phyloP scores from a whole-genome alignment of 2,329 filamentous ascomycete species.

The Clonostachys solani region DNA sequence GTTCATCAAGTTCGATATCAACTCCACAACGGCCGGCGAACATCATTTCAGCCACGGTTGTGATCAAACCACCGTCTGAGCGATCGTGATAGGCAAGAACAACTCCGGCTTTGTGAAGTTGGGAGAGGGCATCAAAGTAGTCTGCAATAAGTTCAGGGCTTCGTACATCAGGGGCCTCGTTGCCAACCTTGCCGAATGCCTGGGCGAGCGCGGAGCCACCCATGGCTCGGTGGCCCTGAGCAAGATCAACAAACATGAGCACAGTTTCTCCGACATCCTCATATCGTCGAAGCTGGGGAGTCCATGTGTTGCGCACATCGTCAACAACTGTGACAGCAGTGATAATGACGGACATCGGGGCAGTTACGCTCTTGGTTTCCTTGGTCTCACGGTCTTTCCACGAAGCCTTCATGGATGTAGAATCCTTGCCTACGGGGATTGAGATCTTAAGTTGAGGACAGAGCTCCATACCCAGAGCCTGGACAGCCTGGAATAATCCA shows the following conservation, averaged over 20 bases:
- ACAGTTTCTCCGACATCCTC: slow-evolving; percentile 88
- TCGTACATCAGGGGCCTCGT: slow-evolving; percentile 81
- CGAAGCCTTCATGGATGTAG: slow-evolving; percentile 97
- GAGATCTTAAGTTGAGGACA: slow-evolving; percentile 87
- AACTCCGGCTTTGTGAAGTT: slow-evolving; percentile 52
- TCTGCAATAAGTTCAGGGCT: slow-evolving; percentile 78
- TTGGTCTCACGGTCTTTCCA: slow-evolving; percentile 72
- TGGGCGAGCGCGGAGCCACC: slow-evolving; percentile 92
- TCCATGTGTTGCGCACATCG: slow-evolving; percentile 86
- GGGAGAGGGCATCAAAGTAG: slow-evolving; percentile 81
- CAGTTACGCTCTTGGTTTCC: slow-evolving; percentile 79
- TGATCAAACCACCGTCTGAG: slow-evolving; percentile 89
- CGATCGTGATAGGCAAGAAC: slow-evolving; percentile 94
- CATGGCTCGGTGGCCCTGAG: slow-evolving; percentile 64
- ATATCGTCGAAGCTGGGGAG: slow-evolving; percentile 75
- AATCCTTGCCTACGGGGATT: slow-evolving; percentile 97
- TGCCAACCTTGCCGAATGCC: slow-evolving; percentile 79
- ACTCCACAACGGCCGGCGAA: slow-evolving; percentile 90
- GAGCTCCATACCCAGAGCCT: slow-evolving; percentile 88
- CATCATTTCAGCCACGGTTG: slow-evolving; percentile 94
- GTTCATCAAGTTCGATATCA: slow-evolving; percentile 76
- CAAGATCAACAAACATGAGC: slow-evolving; percentile 87
- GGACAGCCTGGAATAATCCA: slow-evolving; percentile 86
- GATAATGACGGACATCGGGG: slow-evolving; percentile 86
- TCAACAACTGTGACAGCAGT: slow-evolving; percentile 85